Base-by-base conservation (phyloP, 495 filamentous ascomycete species). In the Astrothelium macrocarpum region DNA sequence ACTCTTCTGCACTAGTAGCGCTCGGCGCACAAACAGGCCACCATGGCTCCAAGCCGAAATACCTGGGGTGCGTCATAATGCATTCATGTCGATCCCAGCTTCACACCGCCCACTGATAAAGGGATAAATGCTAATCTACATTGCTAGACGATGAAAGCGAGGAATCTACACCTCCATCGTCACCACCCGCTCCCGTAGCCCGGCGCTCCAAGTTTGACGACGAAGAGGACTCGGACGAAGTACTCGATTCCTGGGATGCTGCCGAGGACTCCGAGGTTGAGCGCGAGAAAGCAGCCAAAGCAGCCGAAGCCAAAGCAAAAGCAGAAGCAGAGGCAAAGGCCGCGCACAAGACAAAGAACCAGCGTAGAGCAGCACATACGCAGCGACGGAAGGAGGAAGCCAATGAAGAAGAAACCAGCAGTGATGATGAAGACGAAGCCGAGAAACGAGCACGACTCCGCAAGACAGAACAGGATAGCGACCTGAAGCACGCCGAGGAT, bases 241-340 rank as follows among this genome's bases (percentile, higher is more conserved):
- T 97, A 63, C 83, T 97, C 64, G 95, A 99, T 53, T 93, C 90
- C 25, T 99, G 95, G 95, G 91, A 96, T 68, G 93, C 90, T 45
- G 94, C 89, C 64, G 94, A 97, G 71, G 95, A 99, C 78, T 95
- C 90, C 59, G 95, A 99, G 71, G 92, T 86, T 60, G 95, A 99
- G 79, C 89, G 90, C 67, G 91, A 96, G 76, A 97, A 96, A 80
- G 89, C 84, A 26, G 90, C 88, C 77, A 89, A 89, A 76, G 90
- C 85, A 18, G 90, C 84, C 10, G 91, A 91, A 70, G 85, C 84
- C 65, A 92, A 90, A 73, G 93, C 91, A 59, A 95, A 93, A 74
- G 91, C 89, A 34, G 89, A 92, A 1, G 89, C 89, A 59, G 90
- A 90, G 72, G 92, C 92, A n/a, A 89, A 89, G 46, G 92, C 91